Conservation (phyloP, 768 basidiomycete genomes). For the Lentinula sp. region DNA sequence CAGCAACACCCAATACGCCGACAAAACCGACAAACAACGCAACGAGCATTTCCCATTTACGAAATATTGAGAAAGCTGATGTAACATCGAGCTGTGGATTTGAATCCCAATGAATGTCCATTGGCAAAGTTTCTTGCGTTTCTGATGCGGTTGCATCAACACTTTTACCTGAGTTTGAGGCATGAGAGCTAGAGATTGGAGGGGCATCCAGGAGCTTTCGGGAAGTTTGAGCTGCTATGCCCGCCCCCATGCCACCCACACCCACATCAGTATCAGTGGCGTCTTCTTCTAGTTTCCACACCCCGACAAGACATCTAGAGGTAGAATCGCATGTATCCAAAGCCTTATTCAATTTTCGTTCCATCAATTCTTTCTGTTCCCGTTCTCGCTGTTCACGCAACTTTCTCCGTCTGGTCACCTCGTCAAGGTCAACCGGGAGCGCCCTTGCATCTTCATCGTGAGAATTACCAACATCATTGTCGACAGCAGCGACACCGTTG, state of each 20-base stretch:
- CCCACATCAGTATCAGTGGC: constrained; percentile 10
- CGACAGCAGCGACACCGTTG: neutral
- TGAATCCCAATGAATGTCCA: neutral
- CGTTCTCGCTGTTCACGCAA: constrained; percentile 27
- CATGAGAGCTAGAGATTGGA: neutral
- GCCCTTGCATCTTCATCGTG: constrained; percentile 16
- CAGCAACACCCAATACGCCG: neutral
- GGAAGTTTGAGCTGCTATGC: neutral
- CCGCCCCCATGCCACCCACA: neutral
- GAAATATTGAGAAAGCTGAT: neutral
- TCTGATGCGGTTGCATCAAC: neutral
- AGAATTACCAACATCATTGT: neutral
- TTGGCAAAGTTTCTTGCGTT: neutral
- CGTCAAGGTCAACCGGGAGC: constrained; percentile 35
- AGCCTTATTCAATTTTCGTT: neutral
- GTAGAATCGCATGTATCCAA: constrained; percentile 1
- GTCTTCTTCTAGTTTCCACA: constrained; percentile 46
- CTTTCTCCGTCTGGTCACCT: constrained; percentile 37
- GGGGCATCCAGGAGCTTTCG: neutral
- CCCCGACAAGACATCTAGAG: constrained; percentile 54
- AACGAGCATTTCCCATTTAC: constrained; percentile 4
- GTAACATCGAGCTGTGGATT: neutral
- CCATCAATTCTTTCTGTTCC: constrained; percentile 13
- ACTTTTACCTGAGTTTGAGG: neutral
- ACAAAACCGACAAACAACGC: neutral